Evolutionary conservation across 495 filamentous ascomycete species (phyloP), one percentile per base, ranked within the genome.

Genomic region (Daldinia childiae): DNA sequence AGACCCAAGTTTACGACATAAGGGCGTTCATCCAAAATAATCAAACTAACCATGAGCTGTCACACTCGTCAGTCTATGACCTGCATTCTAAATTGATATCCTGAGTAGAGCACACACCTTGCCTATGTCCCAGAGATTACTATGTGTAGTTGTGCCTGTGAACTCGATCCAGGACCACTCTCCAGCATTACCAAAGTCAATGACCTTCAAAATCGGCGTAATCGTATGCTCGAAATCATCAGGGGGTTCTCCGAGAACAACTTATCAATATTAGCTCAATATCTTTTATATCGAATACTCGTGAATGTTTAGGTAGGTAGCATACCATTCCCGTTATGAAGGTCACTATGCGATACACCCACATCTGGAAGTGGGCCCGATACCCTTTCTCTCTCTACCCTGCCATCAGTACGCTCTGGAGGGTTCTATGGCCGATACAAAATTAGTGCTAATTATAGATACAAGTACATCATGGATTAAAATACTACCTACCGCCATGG

Each of bases 141-240:
- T 48, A 21, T 48, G 17, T 12, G 43, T 24, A 24, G 17, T 48
- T 4, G 43, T 48, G 19, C 43, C 43, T 0, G 19, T 48, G 9
- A 9, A 21, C 7, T 48, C 43, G 6, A 48, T 48, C 8, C 7
- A 48, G 7, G 19, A 1, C 45, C 36, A 39, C 34, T 55, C 15
- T 17, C 24, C 4, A 11, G 61, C 34, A 14, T 55, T 24, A 32
- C 69, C 69, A 11, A 72, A 72, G 54, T 72, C 69, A n/a, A 72
- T 72, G 2, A 67, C 15, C 45, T 67, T 72, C 3, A 72, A 4
- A 7, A 67, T 54, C n/a, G 69, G 69, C 26, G 69, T 36, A 17
- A 72, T 59, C 29, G 4, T 19, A 34, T 72, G 69, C 11, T 72
- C 69, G 3, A 9, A 17, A 38, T 57, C 14, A 1, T 17, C 6